Evolutionary conservation across 192 early-diverging fungal species (phyloP).

Genomic region (Backusella mclennaniae): DNA sequence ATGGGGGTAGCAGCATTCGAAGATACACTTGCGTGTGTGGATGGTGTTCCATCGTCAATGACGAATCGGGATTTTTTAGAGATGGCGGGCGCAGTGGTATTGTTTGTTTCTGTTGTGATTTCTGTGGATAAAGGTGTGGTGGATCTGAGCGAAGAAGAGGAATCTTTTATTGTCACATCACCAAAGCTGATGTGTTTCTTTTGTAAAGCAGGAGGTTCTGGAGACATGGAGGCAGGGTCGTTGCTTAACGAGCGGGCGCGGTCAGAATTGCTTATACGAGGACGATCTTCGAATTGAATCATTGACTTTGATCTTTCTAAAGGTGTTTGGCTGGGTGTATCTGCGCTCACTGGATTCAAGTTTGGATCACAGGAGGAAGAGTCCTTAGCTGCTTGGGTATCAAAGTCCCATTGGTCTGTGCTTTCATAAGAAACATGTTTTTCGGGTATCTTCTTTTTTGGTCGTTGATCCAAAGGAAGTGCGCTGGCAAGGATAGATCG

Average conservation of each 20-base stretch:
- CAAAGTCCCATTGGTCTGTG: conserved; percentile 72
- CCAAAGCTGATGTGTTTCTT: conserved; percentile 16
- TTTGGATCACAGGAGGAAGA: neutral
- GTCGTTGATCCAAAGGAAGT: conserved; percentile 66
- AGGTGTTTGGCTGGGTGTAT: neutral
- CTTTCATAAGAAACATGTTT: conserved; percentile 40
- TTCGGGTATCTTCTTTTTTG: conserved; percentile 53
- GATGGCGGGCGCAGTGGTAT: neutral
- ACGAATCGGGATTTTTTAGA: conserved; percentile 18
- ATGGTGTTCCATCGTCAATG: neutral
- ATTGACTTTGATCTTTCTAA: conserved; percentile 2
- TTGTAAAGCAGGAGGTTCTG: neutral
- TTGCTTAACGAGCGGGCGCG: neutral
- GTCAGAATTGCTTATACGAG: neutral
- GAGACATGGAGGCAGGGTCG: neutral
- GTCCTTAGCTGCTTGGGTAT: conserved; percentile 29
- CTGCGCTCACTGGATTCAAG: neutral
- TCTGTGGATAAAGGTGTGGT: neutral
- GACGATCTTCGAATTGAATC: conserved; percentile 4
- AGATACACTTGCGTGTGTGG: neutral
- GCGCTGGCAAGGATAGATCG: conserved; percentile 54
- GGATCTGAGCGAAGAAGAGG: neutral
- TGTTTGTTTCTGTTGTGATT: neutral
- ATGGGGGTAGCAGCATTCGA: neutral
- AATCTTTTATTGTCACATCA: conserved; percentile 12